Evolutionary conservation across 768 basidiomycete species (phyloP).

Genomic region (Artomyces pyxidatus): DNA sequence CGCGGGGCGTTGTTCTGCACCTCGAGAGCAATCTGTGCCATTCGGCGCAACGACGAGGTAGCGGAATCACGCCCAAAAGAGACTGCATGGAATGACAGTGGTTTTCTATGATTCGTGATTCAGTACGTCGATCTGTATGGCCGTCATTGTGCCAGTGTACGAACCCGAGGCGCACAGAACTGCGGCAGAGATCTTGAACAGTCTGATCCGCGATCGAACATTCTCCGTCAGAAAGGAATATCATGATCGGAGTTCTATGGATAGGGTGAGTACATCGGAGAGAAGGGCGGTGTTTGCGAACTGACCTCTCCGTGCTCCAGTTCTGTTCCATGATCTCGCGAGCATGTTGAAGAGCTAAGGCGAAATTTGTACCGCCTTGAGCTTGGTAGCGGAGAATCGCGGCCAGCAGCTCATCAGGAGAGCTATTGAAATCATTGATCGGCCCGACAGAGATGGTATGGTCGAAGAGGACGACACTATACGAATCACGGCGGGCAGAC

Average conservation of each 20-base stretch:
- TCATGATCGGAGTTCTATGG: constrained; percentile 40
- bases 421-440: constrained; percentile 38
- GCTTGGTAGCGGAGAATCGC: constrained; percentile 26
- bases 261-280: no score
- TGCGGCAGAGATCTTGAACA: constrained; percentile 33
- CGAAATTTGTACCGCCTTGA: constrained; percentile 35
- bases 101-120: constrained; percentile 31
- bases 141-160: no score
- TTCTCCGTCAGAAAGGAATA: constrained; percentile 54
- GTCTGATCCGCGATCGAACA: constrained; percentile 29
- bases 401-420: constrained; percentile 37
- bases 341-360: constrained; percentile 29
- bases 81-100: constrained; percentile 52
- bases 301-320: constrained; percentile 46
- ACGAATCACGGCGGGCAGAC: constrained; percentile 39
- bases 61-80: constrained; percentile 36
- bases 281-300: no score
- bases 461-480: constrained; percentile 46
- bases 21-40: constrained; percentile 44
- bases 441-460: constrained; percentile 17
- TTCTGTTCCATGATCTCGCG: constrained; percentile 32
- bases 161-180: constrained; percentile 39
- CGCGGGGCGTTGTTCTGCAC: constrained; percentile 36
- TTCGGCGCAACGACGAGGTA: constrained; percentile 30
- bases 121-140: neutral